Conservation (phyloP, 768 basidiomycete species). For the Imleria badia region DNA sequence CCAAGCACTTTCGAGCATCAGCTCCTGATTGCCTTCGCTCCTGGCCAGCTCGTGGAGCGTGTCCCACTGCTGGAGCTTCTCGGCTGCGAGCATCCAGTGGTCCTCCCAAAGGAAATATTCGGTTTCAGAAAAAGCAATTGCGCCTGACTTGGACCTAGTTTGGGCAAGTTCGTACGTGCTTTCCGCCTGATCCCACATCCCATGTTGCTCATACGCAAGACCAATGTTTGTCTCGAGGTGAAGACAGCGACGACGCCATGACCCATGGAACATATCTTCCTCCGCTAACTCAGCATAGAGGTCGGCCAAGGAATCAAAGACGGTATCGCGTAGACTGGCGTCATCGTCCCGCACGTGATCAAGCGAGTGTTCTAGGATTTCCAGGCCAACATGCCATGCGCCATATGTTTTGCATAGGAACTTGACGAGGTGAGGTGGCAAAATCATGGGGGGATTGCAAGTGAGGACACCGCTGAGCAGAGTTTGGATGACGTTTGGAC, state of each 20-base stretch:
- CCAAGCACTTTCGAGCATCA: slow-evolving; percentile 96
- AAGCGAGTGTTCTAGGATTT: slow-evolving; percentile 80
- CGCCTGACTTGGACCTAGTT: slow-evolving; percentile 74
- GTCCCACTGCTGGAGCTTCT: slow-evolving; percentile 99
- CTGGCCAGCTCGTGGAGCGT: slow-evolving; percentile 87
- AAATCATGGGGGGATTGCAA: slow-evolving; percentile 82
- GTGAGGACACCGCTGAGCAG: slow-evolving; percentile 80
- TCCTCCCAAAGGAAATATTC: slow-evolving; percentile 99
- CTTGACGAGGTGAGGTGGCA: slow-evolving; percentile 94
- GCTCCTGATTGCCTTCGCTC: slow-evolving; percentile 85
- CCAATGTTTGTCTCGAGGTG: slow-evolving; percentile 87
- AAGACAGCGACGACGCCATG: slow-evolving; percentile 90
- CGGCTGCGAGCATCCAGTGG: slow-evolving; percentile 94
- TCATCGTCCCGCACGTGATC: slow-evolving; percentile 82
- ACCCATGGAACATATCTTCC: slow-evolving; percentile 95
- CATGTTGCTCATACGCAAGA: slow-evolving; percentile 90
- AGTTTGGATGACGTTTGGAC: slow-evolving; percentile 92
- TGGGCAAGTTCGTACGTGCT: slow-evolving; percentile 89
- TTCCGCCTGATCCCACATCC: slow-evolving; percentile 94
- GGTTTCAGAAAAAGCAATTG: slow-evolving; percentile 87
- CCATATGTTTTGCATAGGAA: slow-evolving; percentile 95
- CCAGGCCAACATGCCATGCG: slow-evolving; percentile 91
- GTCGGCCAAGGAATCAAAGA: slow-evolving; percentile 89
- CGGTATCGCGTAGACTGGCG: slow-evolving; percentile 71
- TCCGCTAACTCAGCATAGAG: slow-evolving; percentile 94